Evolutionary conservation across 225 moss, liverwort and hornwort species (phyloP).

Genomic region (Marchantia polymorpha): DNA sequence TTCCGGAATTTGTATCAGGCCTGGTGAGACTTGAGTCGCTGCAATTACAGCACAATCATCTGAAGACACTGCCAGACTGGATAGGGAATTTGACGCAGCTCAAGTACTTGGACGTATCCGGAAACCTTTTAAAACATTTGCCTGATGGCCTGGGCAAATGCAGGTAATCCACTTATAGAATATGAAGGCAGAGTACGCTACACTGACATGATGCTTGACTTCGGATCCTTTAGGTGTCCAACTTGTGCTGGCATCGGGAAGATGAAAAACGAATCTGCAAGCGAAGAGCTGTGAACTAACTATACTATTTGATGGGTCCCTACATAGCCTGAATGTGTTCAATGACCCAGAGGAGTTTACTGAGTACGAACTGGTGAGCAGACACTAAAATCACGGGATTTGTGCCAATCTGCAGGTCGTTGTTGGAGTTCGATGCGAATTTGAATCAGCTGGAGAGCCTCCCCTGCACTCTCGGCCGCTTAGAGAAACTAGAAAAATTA

Average conservation of each 20-base stretch:
- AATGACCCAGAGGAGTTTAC: no score
- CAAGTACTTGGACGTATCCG: constrained; percentile 54
- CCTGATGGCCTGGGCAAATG: constrained; percentile 68
- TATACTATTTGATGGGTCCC: no score
- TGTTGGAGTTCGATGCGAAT: background rate
- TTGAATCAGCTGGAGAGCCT: background rate
- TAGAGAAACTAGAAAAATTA: background rate
- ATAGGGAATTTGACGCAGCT: constrained; percentile 53
- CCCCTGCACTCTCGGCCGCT: background rate
- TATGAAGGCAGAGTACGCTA: background rate
- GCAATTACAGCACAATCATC: constrained; percentile 37
- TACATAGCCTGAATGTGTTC: no score
- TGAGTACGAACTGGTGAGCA: no score
- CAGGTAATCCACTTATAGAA: constrained; percentile 41
- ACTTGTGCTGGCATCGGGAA: no score
- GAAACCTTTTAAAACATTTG: constrained; percentile 51
- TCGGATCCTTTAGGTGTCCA: background rate
- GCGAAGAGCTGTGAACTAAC: no score
- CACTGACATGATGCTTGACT: background rate
- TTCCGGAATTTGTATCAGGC: constrained; percentile 49
- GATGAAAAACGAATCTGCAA: no score
- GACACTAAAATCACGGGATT: no score
- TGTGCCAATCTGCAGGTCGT: background rate
- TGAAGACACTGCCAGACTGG: constrained; percentile 43
- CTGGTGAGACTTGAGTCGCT: constrained; percentile 37